Conservation (phyloP, 2,329 filamentous ascomycete genomes). For the Cercospora sojina region DNA sequence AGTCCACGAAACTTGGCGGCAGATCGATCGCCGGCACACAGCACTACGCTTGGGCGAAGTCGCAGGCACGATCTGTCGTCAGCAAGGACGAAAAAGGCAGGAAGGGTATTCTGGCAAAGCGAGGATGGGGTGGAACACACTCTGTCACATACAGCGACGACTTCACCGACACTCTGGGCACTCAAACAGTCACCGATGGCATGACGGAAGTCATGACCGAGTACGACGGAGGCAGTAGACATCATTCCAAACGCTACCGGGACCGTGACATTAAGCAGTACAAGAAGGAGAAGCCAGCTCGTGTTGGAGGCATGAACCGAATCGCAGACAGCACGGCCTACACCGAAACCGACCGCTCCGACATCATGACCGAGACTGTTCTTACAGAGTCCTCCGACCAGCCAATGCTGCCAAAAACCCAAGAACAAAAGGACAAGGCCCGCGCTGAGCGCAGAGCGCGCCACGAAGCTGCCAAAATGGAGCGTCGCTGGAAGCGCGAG, state of each 20-base stretch:
- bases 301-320: slow-evolving; percentile 86
- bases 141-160: slow-evolving; percentile 47
- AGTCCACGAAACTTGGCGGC: slow-evolving; percentile 77
- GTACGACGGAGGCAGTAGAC: slow-evolving; percentile 20
- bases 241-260: slow-evolving; percentile 53
- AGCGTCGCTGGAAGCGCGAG: slow-evolving; percentile 41
- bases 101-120: slow-evolving; percentile 39
- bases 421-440: slow-evolving; percentile 39
- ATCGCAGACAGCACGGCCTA: slow-evolving; percentile 75
- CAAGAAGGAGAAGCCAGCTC: slow-evolving; percentile 79
- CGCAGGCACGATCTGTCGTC: slow-evolving; percentile 40
- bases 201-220: slow-evolving; percentile 37
- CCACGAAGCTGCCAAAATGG: slow-evolving; percentile 43
- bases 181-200: slow-evolving; percentile 33
- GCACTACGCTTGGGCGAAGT: slow-evolving; percentile 49
- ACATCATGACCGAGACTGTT: slow-evolving; percentile 51
- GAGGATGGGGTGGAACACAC: slow-evolving; percentile 45
- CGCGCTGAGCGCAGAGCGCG: slow-evolving; percentile 41
- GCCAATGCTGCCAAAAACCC: slow-evolving; percentile 33
- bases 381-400: slow-evolving; percentile 49
- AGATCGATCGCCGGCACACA: slow-evolving; percentile 69
- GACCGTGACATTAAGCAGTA: slow-evolving; percentile 73
- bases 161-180: slow-evolving; percentile 39
- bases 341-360: slow-evolving; percentile 64
- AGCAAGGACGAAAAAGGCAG: slow-evolving; percentile 49